Evolutionary conservation across 2,329 filamentous ascomycete species (phyloP).

Genomic region (Penicillium sp.): DNA sequence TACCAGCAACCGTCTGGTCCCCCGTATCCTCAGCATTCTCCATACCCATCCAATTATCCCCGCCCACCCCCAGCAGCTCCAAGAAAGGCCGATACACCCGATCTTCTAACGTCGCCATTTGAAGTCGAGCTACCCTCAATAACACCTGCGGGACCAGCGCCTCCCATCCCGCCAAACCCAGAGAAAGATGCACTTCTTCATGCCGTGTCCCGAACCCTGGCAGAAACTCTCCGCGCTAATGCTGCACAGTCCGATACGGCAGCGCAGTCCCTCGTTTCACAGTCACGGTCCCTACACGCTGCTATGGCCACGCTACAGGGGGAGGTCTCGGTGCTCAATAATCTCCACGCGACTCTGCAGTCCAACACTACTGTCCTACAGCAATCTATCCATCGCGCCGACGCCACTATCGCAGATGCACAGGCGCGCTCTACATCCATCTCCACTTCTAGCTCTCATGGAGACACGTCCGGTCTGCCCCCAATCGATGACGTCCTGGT

Average conservation of each 20-base stretch:
- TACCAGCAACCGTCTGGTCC: constrained; percentile 24
- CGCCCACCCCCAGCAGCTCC: constrained; percentile 27
- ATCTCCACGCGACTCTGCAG: constrained; percentile 67
- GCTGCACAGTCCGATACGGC: constrained; percentile 71
- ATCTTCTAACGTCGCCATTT: constrained; percentile 63
- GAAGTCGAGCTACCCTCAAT: constrained; percentile 56
- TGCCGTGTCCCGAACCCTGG: constrained; percentile 69
- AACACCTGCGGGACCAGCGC: constrained; percentile 54
- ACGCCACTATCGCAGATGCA: constrained; percentile 72
- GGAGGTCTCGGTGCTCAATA: constrained; percentile 69
- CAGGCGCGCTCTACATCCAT: constrained; percentile 51
- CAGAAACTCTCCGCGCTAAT: constrained; percentile 65
- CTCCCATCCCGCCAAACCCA: constrained; percentile 90
- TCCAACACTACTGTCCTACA: constrained; percentile 78
- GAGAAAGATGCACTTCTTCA: constrained; percentile 85
- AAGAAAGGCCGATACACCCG: constrained; percentile 41
- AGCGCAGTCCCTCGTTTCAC: constrained; percentile 71
- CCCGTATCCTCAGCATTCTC: constrained; percentile 34
- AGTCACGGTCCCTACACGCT: constrained; percentile 71
- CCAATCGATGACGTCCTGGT: constrained; percentile 87
- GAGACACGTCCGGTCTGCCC: constrained; percentile 52
- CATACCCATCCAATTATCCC: constrained; percentile 22
- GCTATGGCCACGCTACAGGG: constrained; percentile 68
- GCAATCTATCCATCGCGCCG: constrained; percentile 73
- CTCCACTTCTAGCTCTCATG: constrained; percentile 31